A percentile compares a stretch with the other conserved stretches of the same genome.
Evolutionary conservation across 2,329 filamentous ascomycete species (phyloP).

Genomic region (Macroventuria anomochaeta): DNA sequence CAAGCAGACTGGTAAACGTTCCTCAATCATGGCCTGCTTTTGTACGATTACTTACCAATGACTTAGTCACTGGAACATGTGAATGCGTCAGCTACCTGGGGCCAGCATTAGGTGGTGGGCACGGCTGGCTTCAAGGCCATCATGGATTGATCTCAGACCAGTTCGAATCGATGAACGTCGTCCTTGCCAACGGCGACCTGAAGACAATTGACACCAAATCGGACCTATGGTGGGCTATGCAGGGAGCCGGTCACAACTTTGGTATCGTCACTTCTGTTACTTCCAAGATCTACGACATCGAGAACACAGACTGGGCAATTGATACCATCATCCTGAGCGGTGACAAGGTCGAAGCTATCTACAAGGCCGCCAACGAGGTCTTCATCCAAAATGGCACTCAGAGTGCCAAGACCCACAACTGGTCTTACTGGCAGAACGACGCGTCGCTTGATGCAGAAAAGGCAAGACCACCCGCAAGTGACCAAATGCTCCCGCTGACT

Average conservation of each 20-base stretch:
- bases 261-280: conserved; percentile 58
- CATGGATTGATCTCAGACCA: conserved; percentile 63
- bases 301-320: conserved; percentile 28
- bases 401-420: conserved; percentile 44
- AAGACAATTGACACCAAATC: conserved; percentile 50
- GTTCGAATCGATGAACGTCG: conserved; percentile 60
- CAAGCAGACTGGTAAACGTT: conserved; percentile 56
- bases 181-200: conserved; percentile 57
- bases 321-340: conserved; percentile 41
- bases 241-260: conserved; percentile 66
- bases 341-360: conserved; percentile 59
- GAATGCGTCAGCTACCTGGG: conserved; percentile 59
- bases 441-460: conserved; percentile 21
- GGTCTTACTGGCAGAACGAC: conserved; percentile 36
- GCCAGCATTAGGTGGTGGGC: conserved; percentile 64
- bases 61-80: conserved; percentile 48
- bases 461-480: conserved; percentile 4
- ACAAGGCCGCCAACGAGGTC: conserved; percentile 55
- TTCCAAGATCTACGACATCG: conserved; percentile 53
- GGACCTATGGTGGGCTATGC: conserved; percentile 64
- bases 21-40: neutral
- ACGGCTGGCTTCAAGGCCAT: conserved; percentile 62
- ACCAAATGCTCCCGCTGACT: no score
- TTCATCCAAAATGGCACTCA: conserved; percentile 54
- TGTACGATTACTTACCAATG: neutral